Evolutionary conservation across 352 stramenopile genomes (phyloP).

Genomic region (Hyaloperonospora brassicae): DNA sequence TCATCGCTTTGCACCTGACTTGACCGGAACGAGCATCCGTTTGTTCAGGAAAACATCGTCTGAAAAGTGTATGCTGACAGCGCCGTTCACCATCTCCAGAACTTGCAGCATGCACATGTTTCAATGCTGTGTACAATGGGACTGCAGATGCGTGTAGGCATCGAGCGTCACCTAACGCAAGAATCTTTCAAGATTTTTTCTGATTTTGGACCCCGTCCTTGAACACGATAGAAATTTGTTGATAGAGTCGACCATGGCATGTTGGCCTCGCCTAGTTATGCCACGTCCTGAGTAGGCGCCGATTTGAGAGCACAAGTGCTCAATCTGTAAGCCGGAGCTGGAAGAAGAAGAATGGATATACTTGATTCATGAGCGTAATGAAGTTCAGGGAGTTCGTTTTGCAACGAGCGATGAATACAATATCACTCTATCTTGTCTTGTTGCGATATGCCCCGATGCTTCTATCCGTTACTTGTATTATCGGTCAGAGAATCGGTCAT

Average conservation of each 20-base stretch:
- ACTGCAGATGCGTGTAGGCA: conserved; percentile 41
- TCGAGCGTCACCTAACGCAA: conserved; percentile 37
- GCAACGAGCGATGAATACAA: conserved; percentile 29
- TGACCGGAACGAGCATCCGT: conserved; percentile 1
- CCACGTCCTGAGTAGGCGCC: conserved; percentile 30
- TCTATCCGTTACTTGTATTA: conserved; percentile 1
- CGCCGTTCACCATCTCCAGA: conserved; percentile 2
- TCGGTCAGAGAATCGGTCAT: background rate
- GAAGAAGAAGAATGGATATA: conserved; percentile 42
- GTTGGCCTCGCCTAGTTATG: conserved; percentile 15
- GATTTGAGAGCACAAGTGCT: conserved; percentile 41
- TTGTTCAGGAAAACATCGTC: conserved; percentile 53
- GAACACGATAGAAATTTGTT: conserved; percentile 49
- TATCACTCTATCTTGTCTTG: conserved; percentile 21
- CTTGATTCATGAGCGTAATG: conserved; percentile 32
- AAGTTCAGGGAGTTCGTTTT: conserved; percentile 24
- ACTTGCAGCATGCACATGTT: conserved; percentile 23
- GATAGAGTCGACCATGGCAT: conserved; percentile 52
- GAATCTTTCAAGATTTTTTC: conserved; percentile 26
- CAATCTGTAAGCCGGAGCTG: conserved; percentile 44
- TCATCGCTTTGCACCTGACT: conserved; percentile 19
- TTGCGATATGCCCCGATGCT: background rate
- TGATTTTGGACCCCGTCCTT: conserved; percentile 3
- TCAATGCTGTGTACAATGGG: conserved; percentile 43
- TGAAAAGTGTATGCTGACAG: conserved; percentile 34